Percentiles rank a stretch among this genome's conserved stretches.
Conservation (phyloP, 83 land plant genomes). For the Isoetes engelmannii region DNA sequence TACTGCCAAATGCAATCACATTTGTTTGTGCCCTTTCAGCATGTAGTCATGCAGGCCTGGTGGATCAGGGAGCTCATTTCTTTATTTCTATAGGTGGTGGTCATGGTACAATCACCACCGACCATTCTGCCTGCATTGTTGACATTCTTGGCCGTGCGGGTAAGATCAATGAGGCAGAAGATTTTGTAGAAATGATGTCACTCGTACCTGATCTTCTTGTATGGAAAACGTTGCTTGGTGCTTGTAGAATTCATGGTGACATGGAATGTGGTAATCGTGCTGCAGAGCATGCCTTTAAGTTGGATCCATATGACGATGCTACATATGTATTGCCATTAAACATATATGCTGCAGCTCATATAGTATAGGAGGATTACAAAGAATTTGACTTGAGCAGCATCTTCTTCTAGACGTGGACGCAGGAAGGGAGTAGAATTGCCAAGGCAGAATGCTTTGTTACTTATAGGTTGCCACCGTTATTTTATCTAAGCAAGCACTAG, state of each 20-base stretch:
- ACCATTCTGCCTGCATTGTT: slow-evolving; percentile 65
- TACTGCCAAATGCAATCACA: slow-evolving; percentile 6
- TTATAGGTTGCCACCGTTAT: no score
- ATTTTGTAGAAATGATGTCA: slow-evolving; percentile 44
- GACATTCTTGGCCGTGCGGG: slow-evolving; percentile 53
- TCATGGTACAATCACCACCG: slow-evolving; percentile 42
- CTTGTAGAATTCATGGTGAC: slow-evolving; percentile 51
- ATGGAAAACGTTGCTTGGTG: slow-evolving; percentile 62
- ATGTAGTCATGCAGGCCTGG: slow-evolving; percentile 48
- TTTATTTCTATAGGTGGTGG: slow-evolving; percentile 35
- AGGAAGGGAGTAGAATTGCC: no score
- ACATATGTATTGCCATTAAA: slow-evolving; percentile 44
- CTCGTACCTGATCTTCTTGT: slow-evolving; percentile 47
- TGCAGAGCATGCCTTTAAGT: slow-evolving; percentile 34
- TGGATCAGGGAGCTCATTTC: slow-evolving; percentile 38
- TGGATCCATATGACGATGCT: slow-evolving; percentile 53
- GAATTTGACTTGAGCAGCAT: no score
- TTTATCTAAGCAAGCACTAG: no score
- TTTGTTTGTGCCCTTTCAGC: slow-evolving; percentile 10
- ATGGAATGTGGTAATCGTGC: slow-evolving; percentile 53
- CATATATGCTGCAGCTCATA: slow-evolving; percentile 51
- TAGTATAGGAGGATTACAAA: slow-evolving; percentile 33
- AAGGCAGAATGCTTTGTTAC: no score
- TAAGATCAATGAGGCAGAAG: slow-evolving; percentile 31
- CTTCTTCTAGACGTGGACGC: no score